Evolutionary conservation across 305 asterid genomes (phyloP).

Genomic region (Stenogyne calaminthoides): DNA sequence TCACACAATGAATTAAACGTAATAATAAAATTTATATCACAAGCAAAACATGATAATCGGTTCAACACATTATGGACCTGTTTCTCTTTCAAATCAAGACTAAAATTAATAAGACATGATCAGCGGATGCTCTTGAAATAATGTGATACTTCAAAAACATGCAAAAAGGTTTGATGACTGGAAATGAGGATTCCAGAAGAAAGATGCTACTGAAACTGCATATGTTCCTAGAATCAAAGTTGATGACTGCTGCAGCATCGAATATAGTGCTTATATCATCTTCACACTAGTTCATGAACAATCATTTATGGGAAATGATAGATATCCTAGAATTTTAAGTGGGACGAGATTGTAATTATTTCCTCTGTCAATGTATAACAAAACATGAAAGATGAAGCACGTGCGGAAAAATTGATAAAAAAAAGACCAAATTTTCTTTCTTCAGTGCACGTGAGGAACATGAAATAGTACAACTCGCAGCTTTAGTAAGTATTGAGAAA

Average conservation of each 20-base stretch:
- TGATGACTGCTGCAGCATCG: background rate
- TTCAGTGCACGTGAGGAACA: background rate
- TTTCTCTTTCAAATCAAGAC: background rate
- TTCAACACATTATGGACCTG: background rate
- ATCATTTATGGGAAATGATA: background rate
- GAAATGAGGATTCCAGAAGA: background rate
- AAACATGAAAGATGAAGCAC: background rate
- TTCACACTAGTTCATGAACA: background rate
- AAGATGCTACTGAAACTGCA: background rate
- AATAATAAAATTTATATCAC: background rate
- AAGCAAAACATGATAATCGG: background rate
- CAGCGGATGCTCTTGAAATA: background rate
- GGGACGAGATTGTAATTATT: background rate
- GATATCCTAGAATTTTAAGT: slow-evolving; percentile 2
- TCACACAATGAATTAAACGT: background rate
- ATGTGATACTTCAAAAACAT: background rate
- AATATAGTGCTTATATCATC: background rate
- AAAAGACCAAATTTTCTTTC: background rate
- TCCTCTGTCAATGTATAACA: background rate
- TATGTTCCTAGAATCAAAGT: background rate
- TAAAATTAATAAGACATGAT: background rate
- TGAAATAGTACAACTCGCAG: background rate
- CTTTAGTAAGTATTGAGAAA: background rate
- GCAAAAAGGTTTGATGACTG: background rate
- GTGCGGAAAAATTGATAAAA: background rate